Conservation (phyloP, 2,329 filamentous ascomycete genomes). For the Clarireedia hainanense region DNA sequence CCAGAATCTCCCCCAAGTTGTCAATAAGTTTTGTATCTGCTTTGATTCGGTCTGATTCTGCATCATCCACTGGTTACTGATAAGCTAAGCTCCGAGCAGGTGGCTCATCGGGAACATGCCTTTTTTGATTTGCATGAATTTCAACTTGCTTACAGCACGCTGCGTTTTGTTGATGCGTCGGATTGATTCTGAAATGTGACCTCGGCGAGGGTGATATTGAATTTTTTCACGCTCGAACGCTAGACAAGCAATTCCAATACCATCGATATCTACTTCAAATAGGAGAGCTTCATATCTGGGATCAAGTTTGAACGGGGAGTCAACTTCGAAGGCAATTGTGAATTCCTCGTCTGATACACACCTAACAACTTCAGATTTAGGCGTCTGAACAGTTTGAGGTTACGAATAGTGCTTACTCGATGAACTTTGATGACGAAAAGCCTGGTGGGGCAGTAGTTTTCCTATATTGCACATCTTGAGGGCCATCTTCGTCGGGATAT, state of each 20-base stretch:
- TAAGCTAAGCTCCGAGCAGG: background rate
- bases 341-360: slow-evolving; percentile 15
- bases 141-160: background rate
- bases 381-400: background rate
- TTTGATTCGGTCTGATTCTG: slow-evolving; percentile 11
- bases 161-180: background rate
- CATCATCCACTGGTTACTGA: slow-evolving; percentile 15
- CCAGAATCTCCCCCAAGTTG: slow-evolving; percentile 14
- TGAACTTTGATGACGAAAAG: slow-evolving; percentile 10
- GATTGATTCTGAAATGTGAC: background rate
- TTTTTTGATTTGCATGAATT: background rate
- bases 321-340: slow-evolving; percentile 9
- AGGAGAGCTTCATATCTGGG: slow-evolving; percentile 4
- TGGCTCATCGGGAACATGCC: background rate
- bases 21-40: slow-evolving; percentile 12
- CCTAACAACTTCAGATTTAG: slow-evolving; percentile 6
- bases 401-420: background rate
- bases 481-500: slow-evolving; percentile 14
- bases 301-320: slow-evolving; percentile 8
- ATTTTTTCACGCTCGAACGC: background rate
- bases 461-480: background rate
- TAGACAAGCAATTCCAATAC: background rate
- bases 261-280: slow-evolving; percentile 15
- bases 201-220: background rate
- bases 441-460: background rate